Evolutionary conservation across 345 rosid species (phyloP).

Genomic region (Sonneratia caseolaris): DNA sequence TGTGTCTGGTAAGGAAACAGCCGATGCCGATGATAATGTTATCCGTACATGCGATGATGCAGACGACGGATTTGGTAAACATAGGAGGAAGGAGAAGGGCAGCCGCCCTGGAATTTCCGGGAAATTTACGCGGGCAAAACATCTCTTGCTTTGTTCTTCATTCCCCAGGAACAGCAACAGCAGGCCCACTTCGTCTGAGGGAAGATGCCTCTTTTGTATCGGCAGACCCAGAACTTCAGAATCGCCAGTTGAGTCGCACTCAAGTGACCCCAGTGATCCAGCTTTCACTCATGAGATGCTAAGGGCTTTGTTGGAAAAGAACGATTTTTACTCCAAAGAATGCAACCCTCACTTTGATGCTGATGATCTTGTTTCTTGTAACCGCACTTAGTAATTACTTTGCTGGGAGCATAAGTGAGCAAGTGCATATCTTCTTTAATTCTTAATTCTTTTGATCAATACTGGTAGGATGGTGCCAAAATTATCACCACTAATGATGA

Average conservation of each 20-base stretch:
- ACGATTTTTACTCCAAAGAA: conserved; percentile 42
- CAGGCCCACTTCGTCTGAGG: conserved; percentile 11
- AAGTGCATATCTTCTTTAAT: neutral
- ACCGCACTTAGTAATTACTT: neutral
- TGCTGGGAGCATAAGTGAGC: neutral
- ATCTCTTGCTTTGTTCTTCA: conserved; percentile 14
- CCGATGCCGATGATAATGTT: neutral
- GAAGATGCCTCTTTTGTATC: conserved; percentile 27
- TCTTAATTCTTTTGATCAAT: neutral
- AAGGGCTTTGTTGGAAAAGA: conserved; percentile 34
- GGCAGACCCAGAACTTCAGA: conserved; percentile 24
- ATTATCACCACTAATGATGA: neutral
- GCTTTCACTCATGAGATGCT: conserved; percentile 33
- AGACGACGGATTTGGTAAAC: neutral
- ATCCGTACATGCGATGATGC: neutral
- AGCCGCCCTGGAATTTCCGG: neutral
- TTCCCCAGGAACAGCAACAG: conserved; percentile 2
- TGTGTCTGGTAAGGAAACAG: conserved; percentile 4
- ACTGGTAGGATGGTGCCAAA: neutral
- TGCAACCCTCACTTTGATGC: conserved; percentile 34
- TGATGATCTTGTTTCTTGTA: neutral
- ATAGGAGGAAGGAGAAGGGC: conserved; percentile 2
- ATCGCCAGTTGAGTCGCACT: conserved; percentile 24
- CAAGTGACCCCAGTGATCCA: conserved; percentile 43
- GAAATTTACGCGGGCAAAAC: conserved; percentile 7